Evolutionary conservation across 2,329 filamentous ascomycete species (phyloP).

Genomic region (Leptodontidium sp.): DNA sequence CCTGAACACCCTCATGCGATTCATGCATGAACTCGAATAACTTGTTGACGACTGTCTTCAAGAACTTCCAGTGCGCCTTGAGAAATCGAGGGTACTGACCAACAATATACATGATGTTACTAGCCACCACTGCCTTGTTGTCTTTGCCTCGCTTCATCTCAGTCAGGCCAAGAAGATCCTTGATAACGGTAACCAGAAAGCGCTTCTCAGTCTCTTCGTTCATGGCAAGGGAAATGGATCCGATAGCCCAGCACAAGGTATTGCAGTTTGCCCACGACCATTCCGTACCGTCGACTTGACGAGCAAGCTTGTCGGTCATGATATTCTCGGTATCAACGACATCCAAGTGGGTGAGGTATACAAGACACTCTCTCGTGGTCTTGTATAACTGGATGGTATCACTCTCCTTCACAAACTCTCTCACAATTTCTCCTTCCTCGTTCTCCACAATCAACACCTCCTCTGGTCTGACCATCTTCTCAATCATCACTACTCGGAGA

Average conservation of each 20-base stretch:
- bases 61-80: constrained; percentile 99
- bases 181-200: constrained; percentile 98
- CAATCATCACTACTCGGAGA: constrained; percentile 96
- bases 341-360: constrained; percentile 96
- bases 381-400: constrained; percentile 99
- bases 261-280: constrained; percentile 99
- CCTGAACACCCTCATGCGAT: constrained; percentile 98
- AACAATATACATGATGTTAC: constrained; percentile 99
- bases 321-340: constrained; percentile 98
- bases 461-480: constrained; percentile 99
- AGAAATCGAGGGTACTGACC: constrained; percentile 98
- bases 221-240: constrained; percentile 98
- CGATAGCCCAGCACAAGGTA: constrained; percentile 98
- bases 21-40: constrained; percentile 99
- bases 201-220: constrained; percentile 99
- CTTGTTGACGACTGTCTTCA: constrained; percentile 99
- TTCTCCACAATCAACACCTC: constrained; percentile 99
- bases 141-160: constrained; percentile 99
- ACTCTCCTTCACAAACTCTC: constrained; percentile 98
- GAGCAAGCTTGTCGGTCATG: constrained; percentile 97
- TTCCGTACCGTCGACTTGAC: constrained; percentile 92
- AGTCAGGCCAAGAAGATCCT: constrained; percentile 93
- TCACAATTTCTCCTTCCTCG: constrained; percentile 97
- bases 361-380: constrained; percentile 94
- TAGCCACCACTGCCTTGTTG: constrained; percentile 98